These are phyloP conservation scores for Microascus cirrosus DNA, from an alignment of 2,329 filamentous ascomycete genomes.

Conservation along the genomic window DNA sequence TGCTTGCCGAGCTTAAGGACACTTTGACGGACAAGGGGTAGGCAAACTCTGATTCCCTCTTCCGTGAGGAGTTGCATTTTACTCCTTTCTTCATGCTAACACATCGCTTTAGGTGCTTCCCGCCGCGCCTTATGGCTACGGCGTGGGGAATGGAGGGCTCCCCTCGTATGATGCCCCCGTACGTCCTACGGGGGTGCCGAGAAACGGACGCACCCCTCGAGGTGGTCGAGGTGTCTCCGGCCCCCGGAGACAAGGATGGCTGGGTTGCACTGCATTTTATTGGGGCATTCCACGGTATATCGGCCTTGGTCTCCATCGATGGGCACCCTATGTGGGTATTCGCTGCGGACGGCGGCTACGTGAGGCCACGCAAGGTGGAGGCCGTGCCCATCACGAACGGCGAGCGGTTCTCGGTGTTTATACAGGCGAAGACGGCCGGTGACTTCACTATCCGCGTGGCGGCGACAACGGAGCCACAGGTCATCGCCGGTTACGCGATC, in stretches of 20 bases:
- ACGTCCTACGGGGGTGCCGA: constrained; percentile 32
- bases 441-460: constrained; percentile 44
- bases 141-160: constrained; percentile 2
- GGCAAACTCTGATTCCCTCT: constrained; percentile 4
- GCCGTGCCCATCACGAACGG: constrained; percentile 36
- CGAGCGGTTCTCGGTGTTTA: constrained; percentile 39
- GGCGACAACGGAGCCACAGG: constrained; percentile 35
- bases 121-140: constrained; percentile 1
- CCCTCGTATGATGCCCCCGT: constrained; percentile 2
- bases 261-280: constrained; percentile 47
- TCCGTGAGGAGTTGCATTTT: too few relatives aligned
- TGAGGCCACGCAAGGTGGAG: constrained; percentile 37
- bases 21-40: constrained; percentile 30
- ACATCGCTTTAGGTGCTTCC: background rate
- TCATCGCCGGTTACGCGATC: constrained; percentile 39
- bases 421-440: constrained; percentile 32
- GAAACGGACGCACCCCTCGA: constrained; percentile 30
- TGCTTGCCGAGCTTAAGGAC: constrained; percentile 13
- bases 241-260: constrained; percentile 12
- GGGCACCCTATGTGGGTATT: constrained; percentile 41
- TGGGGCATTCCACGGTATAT: constrained; percentile 34
- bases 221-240: constrained; percentile 25
- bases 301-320: constrained; percentile 34
- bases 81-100: background rate
- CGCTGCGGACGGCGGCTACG: constrained; percentile 41